Evolutionary conservation across 176 grass and related monocot genomes (phyloP).

Genomic region (Lolium multiflorum): DNA sequence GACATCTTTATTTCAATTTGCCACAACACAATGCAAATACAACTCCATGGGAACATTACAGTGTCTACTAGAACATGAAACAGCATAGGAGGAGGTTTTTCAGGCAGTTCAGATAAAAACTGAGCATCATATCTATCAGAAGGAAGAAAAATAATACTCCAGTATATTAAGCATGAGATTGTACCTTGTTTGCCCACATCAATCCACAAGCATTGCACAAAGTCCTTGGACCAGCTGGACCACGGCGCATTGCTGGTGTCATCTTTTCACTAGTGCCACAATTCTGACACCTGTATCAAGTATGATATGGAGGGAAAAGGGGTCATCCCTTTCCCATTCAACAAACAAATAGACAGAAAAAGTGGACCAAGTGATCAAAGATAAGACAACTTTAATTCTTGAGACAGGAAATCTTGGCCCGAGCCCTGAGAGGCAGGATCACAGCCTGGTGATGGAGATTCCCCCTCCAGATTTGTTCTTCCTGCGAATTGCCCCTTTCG

Average conservation of each 20-base stretch:
- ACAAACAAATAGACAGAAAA: constrained; percentile 41
- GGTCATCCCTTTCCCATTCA: constrained; percentile 33
- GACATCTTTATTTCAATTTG: not conserved
- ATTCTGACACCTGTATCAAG: constrained; percentile 78
- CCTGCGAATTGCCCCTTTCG: constrained; percentile 88
- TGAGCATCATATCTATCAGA: constrained; percentile 22
- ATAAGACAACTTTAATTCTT: constrained; percentile 75
- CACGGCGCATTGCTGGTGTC: constrained; percentile 94
- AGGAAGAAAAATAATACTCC: constrained; percentile 7
- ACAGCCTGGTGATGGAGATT: constrained; percentile 51
- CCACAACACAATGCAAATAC: constrained; percentile 2
- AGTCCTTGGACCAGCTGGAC: constrained; percentile 91
- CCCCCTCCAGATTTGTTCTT: constrained; percentile 64
- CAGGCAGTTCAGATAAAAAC: constrained; percentile 1
- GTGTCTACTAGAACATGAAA: constrained; percentile 6
- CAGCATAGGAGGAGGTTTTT: not conserved
- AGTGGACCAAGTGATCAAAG: constrained; percentile 34
- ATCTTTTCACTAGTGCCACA: constrained; percentile 83
- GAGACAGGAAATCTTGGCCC: constrained; percentile 61
- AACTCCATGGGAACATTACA: not conserved
- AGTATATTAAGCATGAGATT: not conserved
- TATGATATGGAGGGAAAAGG: constrained; percentile 16
- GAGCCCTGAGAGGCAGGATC: constrained; percentile 47
- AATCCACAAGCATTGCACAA: constrained; percentile 95
- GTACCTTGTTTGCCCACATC: constrained; percentile 96